phyloP scores from a whole-genome alignment of 768 basidiomycete species.

The Lactarius indigo region DNA sequence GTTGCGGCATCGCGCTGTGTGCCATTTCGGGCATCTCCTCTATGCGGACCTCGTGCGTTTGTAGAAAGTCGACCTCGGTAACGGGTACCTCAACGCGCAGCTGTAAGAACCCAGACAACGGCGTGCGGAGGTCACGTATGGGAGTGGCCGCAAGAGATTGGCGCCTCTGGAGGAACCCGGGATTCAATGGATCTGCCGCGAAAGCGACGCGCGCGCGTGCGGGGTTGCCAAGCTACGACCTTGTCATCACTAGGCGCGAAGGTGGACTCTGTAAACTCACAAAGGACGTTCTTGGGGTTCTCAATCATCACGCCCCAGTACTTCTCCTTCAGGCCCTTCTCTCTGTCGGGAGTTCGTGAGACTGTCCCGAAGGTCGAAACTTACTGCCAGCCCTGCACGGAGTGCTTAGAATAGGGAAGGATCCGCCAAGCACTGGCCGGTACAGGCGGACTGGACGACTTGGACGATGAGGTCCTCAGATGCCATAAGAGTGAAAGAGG shows the following conservation, averaged over 20 bases:
- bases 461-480: background rate
- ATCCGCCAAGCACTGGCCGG: background rate
- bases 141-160: background rate
- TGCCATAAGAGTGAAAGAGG: background rate
- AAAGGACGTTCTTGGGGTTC: background rate
- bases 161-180: background rate
- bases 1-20: background rate
- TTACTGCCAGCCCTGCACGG: slow-evolving; percentile 14
- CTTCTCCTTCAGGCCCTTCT: slow-evolving; percentile 8
- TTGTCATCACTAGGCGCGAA: background rate
- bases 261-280: background rate
- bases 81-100: background rate
- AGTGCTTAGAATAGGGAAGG: slow-evolving; percentile 5
- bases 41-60: background rate
- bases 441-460: background rate
- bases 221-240: slow-evolving; percentile 10
- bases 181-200: slow-evolving; percentile 8
- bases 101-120: background rate
- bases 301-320: slow-evolving; percentile 7
- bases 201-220: background rate
- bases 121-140: background rate
- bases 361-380: background rate
- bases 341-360: background rate
- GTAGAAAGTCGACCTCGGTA: slow-evolving; percentile 3
- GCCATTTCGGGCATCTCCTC: background rate